phyloP scores from a whole-genome alignment of 306 rosid species.

The Sicyos baderoa region DNA sequence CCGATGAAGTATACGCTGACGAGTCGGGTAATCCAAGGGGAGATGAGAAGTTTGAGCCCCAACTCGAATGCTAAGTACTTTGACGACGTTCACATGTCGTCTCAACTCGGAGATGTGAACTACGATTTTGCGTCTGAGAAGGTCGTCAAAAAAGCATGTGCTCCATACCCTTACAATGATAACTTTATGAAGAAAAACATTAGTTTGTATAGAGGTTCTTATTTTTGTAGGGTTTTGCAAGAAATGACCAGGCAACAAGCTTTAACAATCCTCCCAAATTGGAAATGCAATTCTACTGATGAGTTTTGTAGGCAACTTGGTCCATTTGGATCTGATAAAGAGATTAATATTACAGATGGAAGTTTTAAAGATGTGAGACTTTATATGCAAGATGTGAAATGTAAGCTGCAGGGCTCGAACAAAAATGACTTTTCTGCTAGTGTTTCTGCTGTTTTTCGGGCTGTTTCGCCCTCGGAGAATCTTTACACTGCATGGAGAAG shows the following conservation, averaged over 20 bases:
- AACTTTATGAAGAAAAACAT: slow-evolving; percentile 30
- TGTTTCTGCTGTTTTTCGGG: slow-evolving; percentile 76
- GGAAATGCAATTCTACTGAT: slow-evolving; percentile 64
- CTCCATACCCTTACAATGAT: slow-evolving; percentile 62
- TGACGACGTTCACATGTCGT: slow-evolving; percentile 51
- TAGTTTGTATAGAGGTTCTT: slow-evolving; percentile 42
- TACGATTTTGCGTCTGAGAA: slow-evolving; percentile 46
- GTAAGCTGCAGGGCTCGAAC: slow-evolving; percentile 32
- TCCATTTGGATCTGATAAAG: slow-evolving; percentile 53
- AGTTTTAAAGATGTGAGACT: slow-evolving; percentile 58
- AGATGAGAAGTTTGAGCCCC: slow-evolving; percentile 65
- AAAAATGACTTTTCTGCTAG: slow-evolving; percentile 40
- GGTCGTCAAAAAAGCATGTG: slow-evolving; percentile 58
- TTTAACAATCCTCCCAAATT: slow-evolving; percentile 65
- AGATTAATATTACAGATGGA: slow-evolving; percentile 63
- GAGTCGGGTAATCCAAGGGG: slow-evolving; percentile 55
- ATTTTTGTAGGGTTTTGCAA: slow-evolving; percentile 59
- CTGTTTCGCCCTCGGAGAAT: slow-evolving; percentile 65
- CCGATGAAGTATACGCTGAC: slow-evolving; percentile 58
- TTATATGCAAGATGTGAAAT: slow-evolving; percentile 60
- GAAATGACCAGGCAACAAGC: slow-evolving; percentile 54
- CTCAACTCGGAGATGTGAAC: slow-evolving; percentile 50
- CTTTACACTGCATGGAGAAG: slow-evolving; percentile 47
- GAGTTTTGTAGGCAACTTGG: slow-evolving; percentile 74
- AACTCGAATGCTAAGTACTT: slow-evolving; percentile 61